Base-by-base conservation (phyloP, 2,329 filamentous ascomycete species). In the Cladobotryum mycophilum region DNA sequence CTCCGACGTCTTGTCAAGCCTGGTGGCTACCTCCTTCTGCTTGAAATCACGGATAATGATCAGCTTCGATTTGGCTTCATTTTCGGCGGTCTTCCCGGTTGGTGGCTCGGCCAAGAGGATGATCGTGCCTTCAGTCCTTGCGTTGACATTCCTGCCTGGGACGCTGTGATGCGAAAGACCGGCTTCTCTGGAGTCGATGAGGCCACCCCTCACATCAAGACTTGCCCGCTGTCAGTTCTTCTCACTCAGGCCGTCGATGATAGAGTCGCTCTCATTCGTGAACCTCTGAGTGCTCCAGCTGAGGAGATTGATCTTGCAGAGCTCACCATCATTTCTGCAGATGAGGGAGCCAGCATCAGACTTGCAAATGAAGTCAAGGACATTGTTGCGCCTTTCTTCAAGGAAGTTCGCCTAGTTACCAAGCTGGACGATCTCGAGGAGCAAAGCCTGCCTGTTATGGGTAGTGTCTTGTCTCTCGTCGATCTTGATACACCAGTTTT, bases 401-500 rank as follows among this genome's bases (percentile, higher is more conserved):
- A 22, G 9, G 34, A 46, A 17, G 36, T 17, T 11, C 2, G 30
- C 11, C 15, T 46, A 2, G 12, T 41, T 18, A 25, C 30, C 7
- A 22, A 35, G 14, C 14, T 46, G 33, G 15, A 34, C 12, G 33
- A 34, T 14, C 25, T 35, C 5, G 33, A 25, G 13, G 41, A 44
- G 2, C 20, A 44, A 33, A 44, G 20, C 22, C 12, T 25, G 14
- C 25, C 25, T 33, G 25, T 49, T n/a, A 54, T 46, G 36, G 46
- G 43, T 37, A 53, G 47, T 17, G 38, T 53, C 38, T 36, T 53
- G 35, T 47, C 42, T 33, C 49, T 54, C 14, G 48, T 52, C 5
- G 52, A 54, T 17, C 49, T 54, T 20, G 52, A 54, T 46, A 2
- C 45, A 5, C 52, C 52, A 20, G 40, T 54, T 22, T 54, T 54